A percentile compares a stretch with the other conserved stretches of the same genome.
Evolutionary conservation across 345 rosid genomes (phyloP).

Genomic region (Moringa oleifera): DNA sequence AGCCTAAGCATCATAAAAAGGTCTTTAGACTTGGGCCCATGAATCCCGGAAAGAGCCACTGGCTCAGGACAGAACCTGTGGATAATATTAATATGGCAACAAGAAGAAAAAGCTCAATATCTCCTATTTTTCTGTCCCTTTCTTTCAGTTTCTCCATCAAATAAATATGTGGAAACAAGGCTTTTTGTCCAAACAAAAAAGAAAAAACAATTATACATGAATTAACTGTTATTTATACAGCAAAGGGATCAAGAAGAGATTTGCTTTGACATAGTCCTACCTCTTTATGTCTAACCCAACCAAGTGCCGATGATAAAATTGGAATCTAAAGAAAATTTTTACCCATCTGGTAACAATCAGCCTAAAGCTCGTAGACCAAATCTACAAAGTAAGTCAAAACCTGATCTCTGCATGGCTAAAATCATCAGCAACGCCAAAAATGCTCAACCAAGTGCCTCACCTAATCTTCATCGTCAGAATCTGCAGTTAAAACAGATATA

Average conservation of each 20-base stretch:
- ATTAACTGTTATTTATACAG: conserved; percentile 36
- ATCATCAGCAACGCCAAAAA: conserved; percentile 12
- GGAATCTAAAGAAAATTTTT: conserved; percentile 12
- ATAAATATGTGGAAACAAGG: conserved; percentile 13
- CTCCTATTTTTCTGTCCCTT: background rate
- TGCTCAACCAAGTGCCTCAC: conserved; percentile 11
- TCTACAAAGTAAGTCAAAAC: conserved; percentile 12
- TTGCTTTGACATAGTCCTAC: background rate
- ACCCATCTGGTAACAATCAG: conserved; percentile 17
- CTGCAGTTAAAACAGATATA: conserved; percentile 33
- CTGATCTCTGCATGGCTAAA: conserved; percentile 16
- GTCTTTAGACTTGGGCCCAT: too few relatives aligned
- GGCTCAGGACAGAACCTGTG: too few relatives aligned
- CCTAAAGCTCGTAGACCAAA: conserved; percentile 12
- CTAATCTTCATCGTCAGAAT: conserved; percentile 96
- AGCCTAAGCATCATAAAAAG: too few relatives aligned
- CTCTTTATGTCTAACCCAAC: conserved; percentile 16
- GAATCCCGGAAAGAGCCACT: too few relatives aligned
- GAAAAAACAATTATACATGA: conserved; percentile 27
- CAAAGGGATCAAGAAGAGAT: conserved; percentile 19
- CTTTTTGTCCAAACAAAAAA: too few relatives aligned
- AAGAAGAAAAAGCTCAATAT: too few relatives aligned
- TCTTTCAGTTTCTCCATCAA: conserved; percentile 15
- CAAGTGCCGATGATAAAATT: conserved; percentile 13
- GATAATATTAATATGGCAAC: too few relatives aligned